Conservation (phyloP, 345 rosid genomes). For the Chamaenerion angustifolium region DNA sequence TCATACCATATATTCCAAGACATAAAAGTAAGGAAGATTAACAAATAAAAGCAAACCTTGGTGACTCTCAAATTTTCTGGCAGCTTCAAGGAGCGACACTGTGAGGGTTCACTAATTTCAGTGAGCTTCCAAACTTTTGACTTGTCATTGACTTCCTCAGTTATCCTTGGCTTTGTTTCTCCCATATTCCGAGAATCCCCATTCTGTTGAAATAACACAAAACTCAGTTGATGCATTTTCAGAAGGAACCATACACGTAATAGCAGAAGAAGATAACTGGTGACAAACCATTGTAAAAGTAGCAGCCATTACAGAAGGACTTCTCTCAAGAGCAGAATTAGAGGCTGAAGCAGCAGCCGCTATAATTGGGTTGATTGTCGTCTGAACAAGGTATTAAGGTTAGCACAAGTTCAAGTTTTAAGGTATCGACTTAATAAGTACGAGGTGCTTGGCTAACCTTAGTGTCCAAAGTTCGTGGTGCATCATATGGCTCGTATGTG, state of each 20-base stretch:
- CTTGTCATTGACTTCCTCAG: slow-evolving; percentile 46
- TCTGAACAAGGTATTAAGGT: neutral
- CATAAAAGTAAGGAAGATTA: no score
- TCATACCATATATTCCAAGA: no score
- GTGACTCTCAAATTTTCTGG: slow-evolving; percentile 33
- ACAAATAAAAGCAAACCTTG: slow-evolving; percentile 32
- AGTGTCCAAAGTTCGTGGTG: slow-evolving; percentile 35
- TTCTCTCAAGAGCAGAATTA: neutral
- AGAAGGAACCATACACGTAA: slow-evolving; percentile 16
- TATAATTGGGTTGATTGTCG: neutral
- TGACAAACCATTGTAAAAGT: slow-evolving; percentile 1
- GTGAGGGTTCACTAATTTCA: slow-evolving; percentile 68
- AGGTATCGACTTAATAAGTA: no score
- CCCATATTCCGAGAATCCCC: slow-evolving; percentile 1
- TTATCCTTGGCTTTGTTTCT: slow-evolving; percentile 49
- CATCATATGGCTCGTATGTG: slow-evolving; percentile 45
- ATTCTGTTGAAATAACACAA: neutral
- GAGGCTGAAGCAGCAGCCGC: slow-evolving; percentile 8
- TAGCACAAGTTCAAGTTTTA: no score
- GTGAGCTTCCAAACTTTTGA: slow-evolving; percentile 57
- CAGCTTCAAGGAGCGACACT: slow-evolving; percentile 64
- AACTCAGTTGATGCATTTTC: slow-evolving; percentile 37
- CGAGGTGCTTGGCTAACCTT: no score
- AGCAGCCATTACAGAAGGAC: neutral
- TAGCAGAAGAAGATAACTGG: slow-evolving; percentile 15